Evolutionary conservation across 768 basidiomycete species (phyloP).

Genomic region (Tulasnella sp.): DNA sequence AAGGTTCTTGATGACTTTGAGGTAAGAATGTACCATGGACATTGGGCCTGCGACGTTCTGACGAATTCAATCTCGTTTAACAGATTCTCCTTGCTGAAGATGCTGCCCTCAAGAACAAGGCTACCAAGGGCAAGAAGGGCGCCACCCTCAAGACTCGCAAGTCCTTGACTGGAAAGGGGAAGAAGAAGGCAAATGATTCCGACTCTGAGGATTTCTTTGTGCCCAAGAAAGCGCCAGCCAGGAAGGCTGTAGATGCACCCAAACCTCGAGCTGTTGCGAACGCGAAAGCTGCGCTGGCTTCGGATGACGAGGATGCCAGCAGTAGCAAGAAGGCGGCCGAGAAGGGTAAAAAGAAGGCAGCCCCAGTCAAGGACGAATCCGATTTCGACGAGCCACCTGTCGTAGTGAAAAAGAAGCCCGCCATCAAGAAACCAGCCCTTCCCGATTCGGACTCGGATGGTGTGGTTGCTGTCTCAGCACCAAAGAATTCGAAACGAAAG

Average conservation of each 20-base stretch:
- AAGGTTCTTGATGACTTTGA: slow-evolving; percentile 73
- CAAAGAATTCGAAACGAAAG: slow-evolving; percentile 18
- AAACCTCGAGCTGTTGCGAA: slow-evolving; percentile 20
- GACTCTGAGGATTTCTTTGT: slow-evolving; percentile 45
- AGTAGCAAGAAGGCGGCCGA: slow-evolving; percentile 22
- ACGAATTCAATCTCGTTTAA: background rate
- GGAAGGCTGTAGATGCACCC: slow-evolving; percentile 23
- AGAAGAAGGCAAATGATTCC: slow-evolving; percentile 29
- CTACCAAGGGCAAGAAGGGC: slow-evolving; percentile 41
- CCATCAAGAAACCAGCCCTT: slow-evolving; percentile 22
- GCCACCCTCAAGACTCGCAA: slow-evolving; percentile 40
- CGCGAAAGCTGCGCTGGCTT: slow-evolving; percentile 29
- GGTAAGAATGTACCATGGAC: slow-evolving; percentile 33
- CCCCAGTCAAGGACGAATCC: slow-evolving; percentile 25
- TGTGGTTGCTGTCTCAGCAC: slow-evolving; percentile 18
- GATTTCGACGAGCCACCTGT: slow-evolving; percentile 22
- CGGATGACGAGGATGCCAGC: slow-evolving; percentile 36
- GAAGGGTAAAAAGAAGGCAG: slow-evolving; percentile 24
- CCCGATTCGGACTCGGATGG: slow-evolving; percentile 30
- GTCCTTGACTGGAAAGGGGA: slow-evolving; percentile 33
- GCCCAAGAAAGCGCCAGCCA: slow-evolving; percentile 35
- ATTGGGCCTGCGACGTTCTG: background rate
- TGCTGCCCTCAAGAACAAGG: slow-evolving; percentile 37
- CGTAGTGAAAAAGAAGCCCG: slow-evolving; percentile 20
- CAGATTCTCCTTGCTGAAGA: slow-evolving; percentile 26